phyloP scores from a whole-genome alignment of 2,329 filamentous ascomycete genomes.

The Arthrobotrys iridis region DNA sequence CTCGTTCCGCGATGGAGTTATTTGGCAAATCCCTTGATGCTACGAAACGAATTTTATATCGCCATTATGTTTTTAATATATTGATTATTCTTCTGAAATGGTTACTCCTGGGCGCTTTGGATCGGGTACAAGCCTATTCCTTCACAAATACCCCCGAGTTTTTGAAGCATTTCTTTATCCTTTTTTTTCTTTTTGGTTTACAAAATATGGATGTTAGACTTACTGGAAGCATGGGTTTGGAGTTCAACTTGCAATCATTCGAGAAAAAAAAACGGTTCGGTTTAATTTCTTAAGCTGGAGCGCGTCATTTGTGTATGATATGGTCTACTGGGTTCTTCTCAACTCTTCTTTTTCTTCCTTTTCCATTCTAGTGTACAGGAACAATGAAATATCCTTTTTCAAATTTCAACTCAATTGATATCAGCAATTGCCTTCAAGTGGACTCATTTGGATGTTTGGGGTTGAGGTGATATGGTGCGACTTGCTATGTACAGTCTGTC shows the following conservation, averaged over 20 bases:
- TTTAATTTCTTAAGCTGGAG: constrained; percentile 42
- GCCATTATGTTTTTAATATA: constrained; percentile 29
- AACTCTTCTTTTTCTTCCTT: constrained; percentile 2
- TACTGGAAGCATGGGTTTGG: constrained; percentile 50
- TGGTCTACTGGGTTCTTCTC: constrained; percentile 9
- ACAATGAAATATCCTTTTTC: constrained; percentile 5
- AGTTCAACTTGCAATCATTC: constrained; percentile 46
- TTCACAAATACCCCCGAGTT: constrained; percentile 5
- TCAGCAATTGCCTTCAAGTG: background rate
- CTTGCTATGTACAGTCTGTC: constrained; percentile 15
- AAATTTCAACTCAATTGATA: background rate
- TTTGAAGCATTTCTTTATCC: constrained; percentile 1
- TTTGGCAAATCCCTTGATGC: constrained; percentile 33
- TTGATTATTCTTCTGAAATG: background rate
- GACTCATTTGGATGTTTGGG: constrained; percentile 1
- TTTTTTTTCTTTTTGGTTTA: constrained; percentile 2
- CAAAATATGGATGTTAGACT: constrained; percentile 43
- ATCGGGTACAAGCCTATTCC: constrained; percentile 3
- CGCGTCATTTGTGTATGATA: constrained; percentile 53
- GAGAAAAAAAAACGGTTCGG: constrained; percentile 40
- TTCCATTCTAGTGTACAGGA: constrained; percentile 9
- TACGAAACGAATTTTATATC: constrained; percentile 40
- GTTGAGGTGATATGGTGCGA: constrained; percentile 11
- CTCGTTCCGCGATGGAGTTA: constrained; percentile 43
- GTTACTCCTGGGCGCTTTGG: constrained; percentile 11